Base-by-base conservation (phyloP, 371 early-diverging fungal genomes). In the Gilbertella persicaria region DNA sequence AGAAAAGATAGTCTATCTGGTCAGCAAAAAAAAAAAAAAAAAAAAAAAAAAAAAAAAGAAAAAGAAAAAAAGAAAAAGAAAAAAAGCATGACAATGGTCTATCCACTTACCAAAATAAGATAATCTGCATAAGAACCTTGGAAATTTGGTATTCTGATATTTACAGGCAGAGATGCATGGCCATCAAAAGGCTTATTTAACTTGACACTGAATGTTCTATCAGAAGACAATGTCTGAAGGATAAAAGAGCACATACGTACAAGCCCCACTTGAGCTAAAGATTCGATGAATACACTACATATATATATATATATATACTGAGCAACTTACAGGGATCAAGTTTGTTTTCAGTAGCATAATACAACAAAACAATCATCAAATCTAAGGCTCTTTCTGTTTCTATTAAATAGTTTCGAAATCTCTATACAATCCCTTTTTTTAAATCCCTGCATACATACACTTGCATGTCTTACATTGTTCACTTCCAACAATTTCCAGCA, bases 41-140 rank as follows among this genome's bases (percentile, higher is more conserved):
- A 3, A 26, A n/a, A n/a, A n/a, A n/a, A n/a, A n/a, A n/a, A n/a
- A n/a, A n/a, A n/a, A n/a, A n/a, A n/a, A n/a, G n/a, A n/a, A n/a
- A n/a, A n/a, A n/a, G n/a, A n/a, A n/a, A 5, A 9, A 24, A 37
- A 42, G 16, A 13, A 45, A 4, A 39, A 7, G 5, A 13, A 46
- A n/a, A 26, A 52, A 9, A 44, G 4, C 17, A 23, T 42, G 16
- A 14, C n/a, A n/a, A 38, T 38, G n/a, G 9, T n/a, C n/a, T n/a
- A 14, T 10, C 5, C 13, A 37, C 78, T 64, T 78, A 80, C 86
- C 55, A 85, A 68, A 26, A 93, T 80, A 53, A 93, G 73, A 69
- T 86, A 92, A 60, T 95, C 94, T 1, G 83, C 94, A 67, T 91
- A 92, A n/a, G 81, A 85, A 1, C 94, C 91, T 43, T 81, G 71